Evolutionary conservation across 768 basidiomycete genomes (phyloP).

Genomic region (Royoungia palumana): DNA sequence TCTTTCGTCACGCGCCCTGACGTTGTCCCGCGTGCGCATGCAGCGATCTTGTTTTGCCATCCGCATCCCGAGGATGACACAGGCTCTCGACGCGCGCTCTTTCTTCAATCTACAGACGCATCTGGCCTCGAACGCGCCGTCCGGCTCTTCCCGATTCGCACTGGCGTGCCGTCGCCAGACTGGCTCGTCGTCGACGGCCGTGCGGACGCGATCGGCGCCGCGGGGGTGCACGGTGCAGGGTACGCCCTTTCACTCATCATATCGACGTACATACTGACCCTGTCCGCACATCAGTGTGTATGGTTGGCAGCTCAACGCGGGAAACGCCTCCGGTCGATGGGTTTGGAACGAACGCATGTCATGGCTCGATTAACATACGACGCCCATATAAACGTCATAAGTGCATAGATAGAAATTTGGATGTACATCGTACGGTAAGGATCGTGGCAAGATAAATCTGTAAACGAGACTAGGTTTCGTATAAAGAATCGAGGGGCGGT

Average conservation of each 20-base stretch:
- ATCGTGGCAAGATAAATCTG: constrained; percentile 27
- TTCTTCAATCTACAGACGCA: constrained; percentile 57
- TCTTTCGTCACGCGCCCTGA: too few species aligned
- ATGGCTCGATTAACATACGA: constrained; percentile 43
- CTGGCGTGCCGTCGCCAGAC: constrained; percentile 72
- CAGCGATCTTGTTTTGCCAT: constrained; percentile 60
- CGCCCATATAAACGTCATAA: constrained; percentile 13
- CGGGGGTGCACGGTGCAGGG: constrained; percentile 77
- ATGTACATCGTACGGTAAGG: constrained; percentile 29
- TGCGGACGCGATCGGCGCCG: constrained; percentile 60
- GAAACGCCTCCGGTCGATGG: constrained; percentile 33
- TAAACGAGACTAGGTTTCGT: constrained; percentile 10
- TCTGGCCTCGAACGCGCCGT: constrained; percentile 62
- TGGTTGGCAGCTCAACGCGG: constrained; percentile 8
- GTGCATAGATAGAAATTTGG: constrained; percentile 23
- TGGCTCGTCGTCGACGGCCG: constrained; percentile 63
- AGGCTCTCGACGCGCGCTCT: constrained; percentile 38
- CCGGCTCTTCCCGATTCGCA: constrained; percentile 81
- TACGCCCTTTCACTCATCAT: constrained; percentile 31
- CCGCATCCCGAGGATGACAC: constrained; percentile 22
- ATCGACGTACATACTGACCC: background rate
- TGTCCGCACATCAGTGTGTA: constrained; percentile 14
- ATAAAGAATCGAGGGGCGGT: constrained; percentile 16
- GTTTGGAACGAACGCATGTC: constrained; percentile 46
- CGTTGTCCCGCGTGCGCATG: background rate